Evolutionary conservation across 2,329 filamentous ascomycete species (phyloP).

Genomic region (Pseudohalonectria lignicola): DNA sequence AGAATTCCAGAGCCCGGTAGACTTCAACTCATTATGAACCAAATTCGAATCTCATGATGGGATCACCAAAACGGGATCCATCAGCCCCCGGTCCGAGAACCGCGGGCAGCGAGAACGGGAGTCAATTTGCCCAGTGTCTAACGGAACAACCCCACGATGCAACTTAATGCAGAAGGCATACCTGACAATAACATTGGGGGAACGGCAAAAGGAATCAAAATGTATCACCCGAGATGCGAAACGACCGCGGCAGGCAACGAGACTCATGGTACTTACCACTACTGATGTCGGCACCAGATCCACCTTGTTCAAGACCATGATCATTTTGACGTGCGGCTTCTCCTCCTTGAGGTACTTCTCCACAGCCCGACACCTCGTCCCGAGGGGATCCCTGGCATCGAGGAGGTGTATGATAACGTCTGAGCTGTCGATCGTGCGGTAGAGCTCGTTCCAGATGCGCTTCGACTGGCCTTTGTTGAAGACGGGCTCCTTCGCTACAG

Average conservation of each 20-base stretch:
- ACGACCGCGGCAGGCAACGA: conserved; percentile 8
- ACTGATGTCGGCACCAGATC: conserved; percentile 87
- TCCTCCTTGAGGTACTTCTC: conserved; percentile 92
- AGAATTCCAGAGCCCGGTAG: conserved; percentile 45
- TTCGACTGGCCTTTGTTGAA: conserved; percentile 94
- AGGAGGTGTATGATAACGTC: conserved; percentile 95
- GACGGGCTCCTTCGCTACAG: conserved; percentile 68
- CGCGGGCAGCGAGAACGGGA: conserved; percentile 54
- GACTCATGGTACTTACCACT: conserved; percentile 89
- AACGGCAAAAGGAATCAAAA: conserved; percentile 10
- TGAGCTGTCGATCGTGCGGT: conserved; percentile 72
- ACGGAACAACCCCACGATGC: conserved; percentile 77
- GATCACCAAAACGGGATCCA: conserved; percentile 81
- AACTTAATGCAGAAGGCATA: conserved; percentile 51
- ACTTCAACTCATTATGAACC: conserved; percentile 97
- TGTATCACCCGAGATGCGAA: conserved; percentile 16
- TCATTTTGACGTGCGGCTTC: conserved; percentile 70
- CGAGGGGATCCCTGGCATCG: conserved; percentile 80
- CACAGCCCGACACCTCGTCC: conserved; percentile 79
- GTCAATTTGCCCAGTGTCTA: conserved; percentile 97
- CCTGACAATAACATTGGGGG: conserved; percentile 75
- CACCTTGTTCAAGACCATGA: conserved; percentile 84
- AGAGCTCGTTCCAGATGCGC: conserved; percentile 89
- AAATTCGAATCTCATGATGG: conserved; percentile 64
- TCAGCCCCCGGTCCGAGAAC: conserved; percentile 59